Evolutionary conservation across 176 grass and related monocot species (phyloP), one percentile per base, ranked within the genome.

Genomic region (Musa acuminata): DNA sequence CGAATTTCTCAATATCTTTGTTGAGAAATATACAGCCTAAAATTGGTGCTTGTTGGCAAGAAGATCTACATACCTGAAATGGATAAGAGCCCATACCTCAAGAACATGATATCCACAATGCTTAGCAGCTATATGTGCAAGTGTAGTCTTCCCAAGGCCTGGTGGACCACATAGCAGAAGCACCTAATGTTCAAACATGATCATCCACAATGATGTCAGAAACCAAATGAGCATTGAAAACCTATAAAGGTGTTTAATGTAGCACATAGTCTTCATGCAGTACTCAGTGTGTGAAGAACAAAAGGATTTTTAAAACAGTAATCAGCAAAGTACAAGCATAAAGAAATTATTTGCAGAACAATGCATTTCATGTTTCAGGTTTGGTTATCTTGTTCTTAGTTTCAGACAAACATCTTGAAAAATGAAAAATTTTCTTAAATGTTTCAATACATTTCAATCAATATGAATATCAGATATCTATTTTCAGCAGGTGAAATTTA

Each of bases 41-140:
- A 59, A 20, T 55, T 64, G 29, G 13, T 6, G 9, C 51, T 20
- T 66, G 59, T n/a, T 17, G 23, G 9, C 19, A 53, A 52, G 1
- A 11, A 43, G 4, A 59, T 0, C 48, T 57, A 55, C 23, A 43
- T 5, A 59, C 51, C 20, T 72, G 53, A 82, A 77, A 76, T 21
- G 62, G 81, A 66, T 25, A 70, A 60, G 77, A 67, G 55, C 24
- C 62, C 72, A 89, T 60, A 98, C 94, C 94, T 98, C 94, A 60
- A 93, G 80, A 74, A 91, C 94, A 83, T 85, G 86, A 80, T 97
- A 97, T 71, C 94, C 94, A 84, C 94, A 97, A 86, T 93, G 94
- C 75, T 81, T 93, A 27, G 90, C 90, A 70, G 87, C 86, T 25
- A 97, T 86, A 87, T 97, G 90, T 54, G 94, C 90, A 75, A 97